These are phyloP conservation scores for Epichloe amarillans DNA, from an alignment of 2,329 filamentous ascomycete species.

Conservation along the genomic window DNA sequence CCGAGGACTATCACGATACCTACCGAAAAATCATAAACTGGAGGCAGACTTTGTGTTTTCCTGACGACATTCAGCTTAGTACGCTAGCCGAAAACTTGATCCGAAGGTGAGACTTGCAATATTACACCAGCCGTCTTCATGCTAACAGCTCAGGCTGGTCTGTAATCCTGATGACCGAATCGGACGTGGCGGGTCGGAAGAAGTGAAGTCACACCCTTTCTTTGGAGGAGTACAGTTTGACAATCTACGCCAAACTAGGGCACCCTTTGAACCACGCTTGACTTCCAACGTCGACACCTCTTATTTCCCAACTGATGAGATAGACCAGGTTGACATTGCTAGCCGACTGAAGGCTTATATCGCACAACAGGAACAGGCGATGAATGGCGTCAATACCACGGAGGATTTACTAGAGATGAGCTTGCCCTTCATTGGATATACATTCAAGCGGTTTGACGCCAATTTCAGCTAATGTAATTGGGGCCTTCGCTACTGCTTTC, in stretches of 20 bases:
- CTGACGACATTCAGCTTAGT: slow-evolving; percentile 82
- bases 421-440: slow-evolving; percentile 54
- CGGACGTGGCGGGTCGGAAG: slow-evolving; percentile 70
- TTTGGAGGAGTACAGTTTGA: slow-evolving; percentile 96
- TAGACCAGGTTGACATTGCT: slow-evolving; percentile 88
- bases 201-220: slow-evolving; percentile 78
- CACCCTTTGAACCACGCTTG: slow-evolving; percentile 89
- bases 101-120: slow-evolving; percentile 51
- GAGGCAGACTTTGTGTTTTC: slow-evolving; percentile 91
- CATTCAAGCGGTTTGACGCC: slow-evolving; percentile 89
- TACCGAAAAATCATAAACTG: slow-evolving; percentile 99
- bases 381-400: too few relatives aligned
- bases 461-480: slow-evolving; percentile 39
- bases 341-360: slow-evolving; percentile 75
- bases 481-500: too few relatives aligned
- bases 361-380: slow-evolving; percentile 38
- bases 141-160: slow-evolving; percentile 78
- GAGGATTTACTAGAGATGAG: slow-evolving; percentile 80
- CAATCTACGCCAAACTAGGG: slow-evolving; percentile 77
- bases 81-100: slow-evolving; percentile 86
- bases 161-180: slow-evolving; percentile 88
- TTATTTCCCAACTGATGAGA: slow-evolving; percentile 97
- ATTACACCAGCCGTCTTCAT: not conserved
- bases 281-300: slow-evolving; percentile 89
- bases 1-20: slow-evolving; percentile 92